These are phyloP conservation scores for Mycena belliarum DNA, from an alignment of 768 basidiomycete genomes.

Conservation along the genomic window DNA sequence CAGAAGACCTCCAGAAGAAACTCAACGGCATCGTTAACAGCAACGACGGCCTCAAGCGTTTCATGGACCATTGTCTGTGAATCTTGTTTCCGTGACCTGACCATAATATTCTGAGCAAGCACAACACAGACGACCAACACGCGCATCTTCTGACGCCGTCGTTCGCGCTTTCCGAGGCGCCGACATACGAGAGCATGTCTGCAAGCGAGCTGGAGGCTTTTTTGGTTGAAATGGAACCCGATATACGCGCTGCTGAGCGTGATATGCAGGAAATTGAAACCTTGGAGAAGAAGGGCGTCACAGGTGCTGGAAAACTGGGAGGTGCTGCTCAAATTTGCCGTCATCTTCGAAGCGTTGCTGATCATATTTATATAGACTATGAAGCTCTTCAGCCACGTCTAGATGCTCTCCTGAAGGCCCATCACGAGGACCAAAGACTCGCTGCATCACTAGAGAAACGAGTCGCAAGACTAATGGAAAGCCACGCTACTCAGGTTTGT, in stretches of 20 bases:
- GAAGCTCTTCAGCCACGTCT: slow-evolving; percentile 70
- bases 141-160: slow-evolving; percentile 73
- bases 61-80: slow-evolving; percentile 71
- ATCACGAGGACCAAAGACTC: slow-evolving; percentile 59
- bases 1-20: slow-evolving; percentile 60
- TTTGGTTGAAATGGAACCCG: slow-evolving; percentile 78
- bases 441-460: slow-evolving; percentile 65
- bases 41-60: slow-evolving; percentile 72
- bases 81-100: neutral
- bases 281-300: slow-evolving; percentile 69
- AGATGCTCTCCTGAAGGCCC: slow-evolving; percentile 53
- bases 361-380: slow-evolving; percentile 44
- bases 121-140: slow-evolving; percentile 67
- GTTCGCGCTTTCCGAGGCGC: slow-evolving; percentile 61
- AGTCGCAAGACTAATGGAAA: slow-evolving; percentile 64
- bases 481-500: slow-evolving; percentile 66
- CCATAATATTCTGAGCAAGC: neutral
- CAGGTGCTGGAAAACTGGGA: slow-evolving; percentile 69
- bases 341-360: too few relatives aligned
- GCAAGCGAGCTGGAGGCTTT: slow-evolving; percentile 69
- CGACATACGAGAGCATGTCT: slow-evolving; percentile 66
- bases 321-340: slow-evolving; percentile 37
- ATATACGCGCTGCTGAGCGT: slow-evolving; percentile 79
- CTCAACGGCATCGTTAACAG: slow-evolving; percentile 59
- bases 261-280: slow-evolving; percentile 78